Evolutionary conservation across 73 alveolate species (phyloP), one percentile per base, ranked within the genome.

Genomic region (Stentor coeruleus): DNA sequence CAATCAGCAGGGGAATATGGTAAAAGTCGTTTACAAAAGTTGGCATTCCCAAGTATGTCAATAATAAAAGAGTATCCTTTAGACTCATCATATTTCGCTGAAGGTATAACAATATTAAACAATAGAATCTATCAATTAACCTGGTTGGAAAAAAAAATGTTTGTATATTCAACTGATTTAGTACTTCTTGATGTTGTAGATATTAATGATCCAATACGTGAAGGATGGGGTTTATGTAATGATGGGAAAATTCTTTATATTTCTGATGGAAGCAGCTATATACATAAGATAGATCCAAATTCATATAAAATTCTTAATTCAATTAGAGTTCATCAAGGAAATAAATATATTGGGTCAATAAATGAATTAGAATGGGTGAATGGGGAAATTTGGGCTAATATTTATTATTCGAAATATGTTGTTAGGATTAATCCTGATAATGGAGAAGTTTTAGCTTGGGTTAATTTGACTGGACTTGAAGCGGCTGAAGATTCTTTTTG

Each of bases 141-240:
- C 35, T 87, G 88, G 90, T 39, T 76, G 38, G 93, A 87, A 59
- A 57, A 59, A 31, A 60, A 55, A 31, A 85, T 84, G 55, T 83
- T 58, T 57, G 39, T 35, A 74, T 87, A 40, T 41, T 42, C 83
- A 66, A 20, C 11, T 28, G 81, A 74, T 0, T 76, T 84, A 28
- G 59, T 74, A n/a, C 66, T 36, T 1, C 41, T 72, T 42, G 77
- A 37, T 59, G 55, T 59, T n/a, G 40, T 59, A 3, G 58, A 15
- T 15, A 35, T 77, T 15, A 87, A 87, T n/a, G 26, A 58, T 30
- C 59, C 57, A n/a, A 57, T 87, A 3, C 39, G 36, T 39, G 89
- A 76, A 58, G 93, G 93, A 3, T 87, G 93, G 93, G 93, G 93
- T 2, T 3, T 87, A 6, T 82, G 90, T 14, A 66, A 76, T 83